Percentiles rank a stretch among this genome's conserved stretches.
Conservation (phyloP, 1,284 basidiomycete genomes). For the Austroboletus niveus region DNA sequence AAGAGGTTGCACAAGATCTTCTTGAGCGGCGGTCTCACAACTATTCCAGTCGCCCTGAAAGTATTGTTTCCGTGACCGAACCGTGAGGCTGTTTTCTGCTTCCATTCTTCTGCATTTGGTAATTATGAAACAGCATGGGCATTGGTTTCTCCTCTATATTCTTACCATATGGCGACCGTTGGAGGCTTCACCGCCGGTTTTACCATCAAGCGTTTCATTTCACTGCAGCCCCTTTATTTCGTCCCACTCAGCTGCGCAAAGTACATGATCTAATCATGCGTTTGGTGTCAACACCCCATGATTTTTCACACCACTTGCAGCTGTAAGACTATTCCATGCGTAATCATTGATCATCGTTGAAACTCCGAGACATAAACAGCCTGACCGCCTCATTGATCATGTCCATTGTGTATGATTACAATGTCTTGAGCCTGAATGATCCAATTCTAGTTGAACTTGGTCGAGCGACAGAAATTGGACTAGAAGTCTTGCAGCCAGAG, state of each 20-base stretch:
- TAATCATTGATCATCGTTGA: not conserved
- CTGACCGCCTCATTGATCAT: slow-evolving; percentile 22
- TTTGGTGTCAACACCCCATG: slow-evolving; percentile 4
- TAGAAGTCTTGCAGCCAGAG: slow-evolving; percentile 19
- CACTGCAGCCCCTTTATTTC: slow-evolving; percentile 18
- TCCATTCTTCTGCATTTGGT: not conserved
- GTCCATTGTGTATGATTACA: slow-evolving; percentile 26
- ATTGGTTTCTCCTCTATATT: slow-evolving; percentile 20
- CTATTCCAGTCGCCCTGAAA: slow-evolving; percentile 23
- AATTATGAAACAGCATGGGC: slow-evolving; percentile 13
- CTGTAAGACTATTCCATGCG: slow-evolving; percentile 7
- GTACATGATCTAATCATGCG: slow-evolving; percentile 18
- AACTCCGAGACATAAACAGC: slow-evolving; percentile 4
- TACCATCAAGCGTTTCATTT: slow-evolving; percentile 27
- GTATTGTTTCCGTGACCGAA: slow-evolving; percentile 12
- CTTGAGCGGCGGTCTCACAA: slow-evolving; percentile 18
- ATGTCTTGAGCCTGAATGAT: slow-evolving; percentile 13
- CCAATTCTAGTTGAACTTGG: slow-evolving; percentile 19
- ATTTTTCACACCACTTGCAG: slow-evolving; percentile 17
- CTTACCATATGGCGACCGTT: slow-evolving; percentile 24
- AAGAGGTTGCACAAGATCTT: slow-evolving; percentile 24
- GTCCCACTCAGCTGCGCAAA: slow-evolving; percentile 22
- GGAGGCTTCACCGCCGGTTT: slow-evolving; percentile 28
- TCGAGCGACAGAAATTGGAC: slow-evolving; percentile 3
- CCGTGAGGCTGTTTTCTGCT: slow-evolving; percentile 10